These are phyloP conservation scores for Annona cherimola DNA, from an alignment of 164 flowering plant genomes.

Conservation along the genomic window DNA sequence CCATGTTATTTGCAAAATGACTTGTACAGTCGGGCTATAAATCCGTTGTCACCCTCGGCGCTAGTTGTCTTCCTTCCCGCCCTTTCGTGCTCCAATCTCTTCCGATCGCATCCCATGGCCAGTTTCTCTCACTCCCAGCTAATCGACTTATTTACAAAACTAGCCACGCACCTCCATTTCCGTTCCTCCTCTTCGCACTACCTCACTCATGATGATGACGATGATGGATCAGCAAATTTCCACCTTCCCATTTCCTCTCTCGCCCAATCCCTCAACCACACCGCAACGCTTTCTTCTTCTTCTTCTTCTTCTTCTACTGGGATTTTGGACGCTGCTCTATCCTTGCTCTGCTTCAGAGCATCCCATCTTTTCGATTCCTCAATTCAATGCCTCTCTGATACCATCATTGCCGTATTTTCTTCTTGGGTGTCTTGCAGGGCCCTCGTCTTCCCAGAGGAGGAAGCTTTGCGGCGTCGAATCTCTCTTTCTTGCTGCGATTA, in stretches of 20 bases:
- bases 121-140: constrained; percentile 23
- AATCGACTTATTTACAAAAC: constrained; percentile 36
- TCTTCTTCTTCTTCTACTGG: constrained; percentile 14
- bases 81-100: not conserved
- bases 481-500: constrained; percentile 34
- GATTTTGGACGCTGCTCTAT: constrained; percentile 66
- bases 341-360: constrained; percentile 61
- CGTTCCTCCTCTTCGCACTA: not conserved
- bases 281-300: not conserved
- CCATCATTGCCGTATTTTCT: constrained; percentile 41
- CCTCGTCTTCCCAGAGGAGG: constrained; percentile 28
- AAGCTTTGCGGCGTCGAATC: constrained; percentile 46
- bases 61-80: not conserved
- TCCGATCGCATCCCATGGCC: constrained; percentile 12
- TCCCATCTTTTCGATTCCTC: constrained; percentile 48
- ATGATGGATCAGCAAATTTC: constrained; percentile 14
- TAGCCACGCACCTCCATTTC: constrained; percentile 37
- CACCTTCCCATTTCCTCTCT: constrained; percentile 36
- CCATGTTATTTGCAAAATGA: no score
- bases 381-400: constrained; percentile 31
- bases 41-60: no score
- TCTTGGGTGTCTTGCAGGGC: constrained; percentile 50
- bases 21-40: no score
- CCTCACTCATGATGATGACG: not conserved
- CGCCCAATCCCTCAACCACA: constrained; percentile 44